Evolutionary conservation across 495 filamentous ascomycete genomes (phyloP), one percentile per base, ranked within the genome.

Genomic region (Aspergillus biplanus): DNA sequence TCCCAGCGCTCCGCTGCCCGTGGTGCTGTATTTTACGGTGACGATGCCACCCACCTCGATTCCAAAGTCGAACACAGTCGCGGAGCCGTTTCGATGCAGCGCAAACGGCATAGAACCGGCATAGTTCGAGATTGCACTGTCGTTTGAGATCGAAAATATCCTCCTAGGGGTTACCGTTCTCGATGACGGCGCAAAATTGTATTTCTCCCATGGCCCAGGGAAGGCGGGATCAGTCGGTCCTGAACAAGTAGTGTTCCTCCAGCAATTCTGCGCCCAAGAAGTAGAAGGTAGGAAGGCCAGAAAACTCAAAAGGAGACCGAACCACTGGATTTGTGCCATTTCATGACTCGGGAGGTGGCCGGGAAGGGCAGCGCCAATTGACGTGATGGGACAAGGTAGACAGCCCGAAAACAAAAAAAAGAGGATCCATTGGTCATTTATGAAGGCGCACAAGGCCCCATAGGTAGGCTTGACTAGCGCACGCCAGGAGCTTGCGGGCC

Each of bases 1-100:
- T 0, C 86, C 85, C 7, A 90, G 66, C 0, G 77, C 68, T 5
- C 83, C 85, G 7, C 67, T 67, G 6, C 77, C 79, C 6, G 74
- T 76, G 2, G 81, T 69, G 12, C 75, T 71, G 56, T 82, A 87
- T 7, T 78, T 65, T 16, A 87, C 63, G 9, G 80, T 80, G 16
- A 85, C 70, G 54, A 87, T 78, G 8, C 85, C 85, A 16, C 86
- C 85, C 37, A 87, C 84, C 67, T 87, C 84, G 21, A 79, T 76
- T 18, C 83, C 85, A 62, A 87, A 88, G 61, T 87, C 85, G 59
- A 83, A 85, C 7, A 85, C 81, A 7, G 85, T 62, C 7, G 69
- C 65, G 2, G 82, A 82, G 32, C 82, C 78, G 69, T 83, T 82
- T 6, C 77, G 75, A 12, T 66, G 67, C 0, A 87, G 63, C 4